Base-by-base conservation (phyloP, 805 yeast species). In the Candida railenensis region DNA sequence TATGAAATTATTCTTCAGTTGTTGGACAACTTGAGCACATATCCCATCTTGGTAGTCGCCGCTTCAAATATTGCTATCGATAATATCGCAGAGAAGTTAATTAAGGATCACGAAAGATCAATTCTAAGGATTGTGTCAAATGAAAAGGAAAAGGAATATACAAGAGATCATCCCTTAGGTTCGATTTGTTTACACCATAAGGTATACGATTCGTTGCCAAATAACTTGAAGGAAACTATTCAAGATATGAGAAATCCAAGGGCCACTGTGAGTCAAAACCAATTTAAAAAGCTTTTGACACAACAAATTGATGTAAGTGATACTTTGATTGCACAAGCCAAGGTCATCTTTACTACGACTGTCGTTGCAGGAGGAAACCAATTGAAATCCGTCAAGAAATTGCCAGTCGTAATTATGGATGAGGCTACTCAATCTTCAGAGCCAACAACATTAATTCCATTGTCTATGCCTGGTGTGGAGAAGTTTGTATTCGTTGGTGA, bases 381-480 rank as follows among this genome's bases (percentile, higher is more conserved):
- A 53, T 65, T 85, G 53, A 83, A 82, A 53, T 69, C 76, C 12
- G 66, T 83, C 8, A 68, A 72, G 34, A 76, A 73, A 52, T 61
- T 77, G 51, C 89, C 89, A 1, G 82, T 82, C 2, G 86, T 85
- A 4, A 83, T 85, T 28, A 82, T 85, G 86, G 91, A 85, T 67
- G 91, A 85, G 65, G 78, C 88, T 3, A 85, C 90, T 0, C 90
- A 85, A 54, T 82, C 90, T 0, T 81, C 89, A 0, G 92, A 85
- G 53, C 86, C 89, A 4, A 71, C 82, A 1, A 81, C 89, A 0
- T 68, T 85, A 51, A 85, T 85, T 46, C 90, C 91, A 9, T 65
- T 85, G 49, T 82, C 87, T 4, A 77, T 84, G 72, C 77, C 81
- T 3, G 87, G 86, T 14, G 82, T 84, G 43, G 78, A 78, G 44